Evolutionary conservation across 352 stramenopile genomes (phyloP), one percentile per base, ranked within the genome.

Genomic region (Phytophthora pistaciae): DNA sequence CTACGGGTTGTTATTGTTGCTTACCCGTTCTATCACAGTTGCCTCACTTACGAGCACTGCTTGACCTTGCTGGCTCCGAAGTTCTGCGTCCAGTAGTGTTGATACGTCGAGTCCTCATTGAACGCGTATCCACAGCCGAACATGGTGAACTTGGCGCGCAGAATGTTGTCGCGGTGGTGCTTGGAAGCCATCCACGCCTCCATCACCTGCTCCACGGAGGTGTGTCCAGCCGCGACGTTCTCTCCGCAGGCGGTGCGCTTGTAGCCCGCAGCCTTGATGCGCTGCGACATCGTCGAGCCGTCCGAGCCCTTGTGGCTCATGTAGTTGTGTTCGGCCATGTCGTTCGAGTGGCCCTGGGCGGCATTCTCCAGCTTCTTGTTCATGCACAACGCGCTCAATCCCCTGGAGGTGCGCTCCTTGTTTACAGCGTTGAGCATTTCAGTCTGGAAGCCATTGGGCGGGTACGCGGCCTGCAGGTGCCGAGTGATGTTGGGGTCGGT

Each of bases 51-150:
- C 54, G 60, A 71, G 40, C 78, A 86, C 20, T 48, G 49, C 6
- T 85, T 73, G 1, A 52, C 65, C 1, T 60, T 68, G 29, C 77
- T 72, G 0, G 57, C 33, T 23, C 72, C 80, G 46, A 91, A 91
- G 68, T 84, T 74, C 62, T 91, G 84, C 25, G 80, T 88, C 84
- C 84, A 91, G 74, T 87, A 89, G 57, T 78, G 54, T 60, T 82
- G 77, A 71, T 81, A 87, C 33, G 65, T 75, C 14, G 64, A 74
- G 9, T 46, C 60, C 18, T 71, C 50, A 18, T 33, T 76, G 70
- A 77, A 81, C 18, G 72, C 68, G 48, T 78, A 85, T 3, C 72
- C 78, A 25, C 61, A 79, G 42, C 78, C 78, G 48, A 83, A 75
- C 57, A 81, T 78, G 46, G 60, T 82, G 55, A 78, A 81, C 25